Conservation (phyloP, 1,284 basidiomycete genomes). For the Naganishia albida region DNA sequence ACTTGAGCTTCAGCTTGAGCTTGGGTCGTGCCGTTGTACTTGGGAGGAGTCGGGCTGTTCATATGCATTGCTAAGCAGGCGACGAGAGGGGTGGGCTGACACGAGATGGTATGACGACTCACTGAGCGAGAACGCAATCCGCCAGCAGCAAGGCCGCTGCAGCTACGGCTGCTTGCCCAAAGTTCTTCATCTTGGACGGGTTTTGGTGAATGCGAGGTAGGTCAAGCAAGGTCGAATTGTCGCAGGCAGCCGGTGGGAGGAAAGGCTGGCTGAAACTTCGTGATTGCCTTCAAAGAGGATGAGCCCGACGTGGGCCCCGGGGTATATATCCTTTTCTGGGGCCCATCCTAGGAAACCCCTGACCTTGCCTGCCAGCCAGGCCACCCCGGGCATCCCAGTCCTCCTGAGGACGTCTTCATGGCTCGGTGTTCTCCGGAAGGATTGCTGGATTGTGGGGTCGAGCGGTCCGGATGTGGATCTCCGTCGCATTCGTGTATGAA, state of each 20-base stretch:
- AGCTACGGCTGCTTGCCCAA: not conserved
- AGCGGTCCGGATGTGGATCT: constrained; percentile 12
- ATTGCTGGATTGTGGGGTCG: constrained; percentile 12
- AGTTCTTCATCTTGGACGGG: constrained; percentile 3
- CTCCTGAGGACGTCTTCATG: not conserved
- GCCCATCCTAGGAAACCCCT: not conserved
- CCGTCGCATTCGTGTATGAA: not conserved
- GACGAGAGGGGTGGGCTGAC: not conserved
- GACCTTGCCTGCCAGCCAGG: too few species aligned
- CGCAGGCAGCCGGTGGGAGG: not conserved
- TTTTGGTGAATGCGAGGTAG: not conserved
- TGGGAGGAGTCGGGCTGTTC: constrained; percentile 24
- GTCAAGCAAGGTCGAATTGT: not conserved
- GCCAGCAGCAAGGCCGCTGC: constrained; percentile 10
- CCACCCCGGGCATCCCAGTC: too few species aligned
- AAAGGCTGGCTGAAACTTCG: not conserved
- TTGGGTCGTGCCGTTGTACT: constrained; percentile 24
- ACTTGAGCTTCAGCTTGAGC: constrained; percentile 33
- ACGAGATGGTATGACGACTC: not conserved
- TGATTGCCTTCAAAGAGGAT: not conserved
- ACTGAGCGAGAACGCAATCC: constrained; percentile 14
- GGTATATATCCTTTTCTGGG: constrained; percentile 13
- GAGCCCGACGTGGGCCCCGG: not conserved
- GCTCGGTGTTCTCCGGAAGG: not conserved
- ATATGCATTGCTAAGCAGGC: not conserved